These are phyloP conservation scores for Byssoonygena ceratinophila DNA, from an alignment of 2,329 filamentous ascomycete genomes.

Conservation along the genomic window DNA sequence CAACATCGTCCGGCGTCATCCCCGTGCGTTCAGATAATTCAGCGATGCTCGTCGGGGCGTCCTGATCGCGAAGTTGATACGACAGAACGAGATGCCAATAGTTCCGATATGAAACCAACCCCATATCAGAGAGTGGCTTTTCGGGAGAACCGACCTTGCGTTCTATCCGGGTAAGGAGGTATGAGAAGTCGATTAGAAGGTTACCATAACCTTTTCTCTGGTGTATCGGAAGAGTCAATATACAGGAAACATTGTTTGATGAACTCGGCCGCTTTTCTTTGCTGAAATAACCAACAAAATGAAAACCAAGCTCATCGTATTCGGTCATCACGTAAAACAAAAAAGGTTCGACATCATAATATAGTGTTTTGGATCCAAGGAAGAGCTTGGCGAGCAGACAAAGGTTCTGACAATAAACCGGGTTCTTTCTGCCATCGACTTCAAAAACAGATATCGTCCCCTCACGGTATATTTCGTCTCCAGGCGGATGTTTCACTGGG, in stretches of 20 bases:
- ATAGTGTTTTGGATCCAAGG: conserved; percentile 93
- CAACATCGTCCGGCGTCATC: conserved; percentile 91
- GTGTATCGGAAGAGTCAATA: conserved; percentile 88
- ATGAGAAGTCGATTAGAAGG: conserved; percentile 95
- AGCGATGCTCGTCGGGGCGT: conserved; percentile 45
- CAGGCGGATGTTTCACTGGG: conserved; percentile 88
- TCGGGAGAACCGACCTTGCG: conserved; percentile 91
- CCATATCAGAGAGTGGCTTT: conserved; percentile 96
- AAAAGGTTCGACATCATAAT: conserved; percentile 99
- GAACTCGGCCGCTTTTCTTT: conserved; percentile 94
- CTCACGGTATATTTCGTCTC: conserved; percentile 95
- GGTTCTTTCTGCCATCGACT: conserved; percentile 85
- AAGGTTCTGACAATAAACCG: conserved; percentile 92
- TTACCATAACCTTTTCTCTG: conserved; percentile 96
- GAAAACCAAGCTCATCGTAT: conserved; percentile 77
- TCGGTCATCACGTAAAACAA: conserved; percentile 97
- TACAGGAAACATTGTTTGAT: conserved; percentile 95
- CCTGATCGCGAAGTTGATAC: conserved; percentile 62
- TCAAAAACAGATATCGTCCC: conserved; percentile 92
- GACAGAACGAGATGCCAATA: conserved; percentile 92
- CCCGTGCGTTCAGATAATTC: conserved; percentile 70
- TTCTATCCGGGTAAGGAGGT: conserved; percentile 85
- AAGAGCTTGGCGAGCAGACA: conserved; percentile 94
- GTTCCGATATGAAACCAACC: conserved; percentile 88
- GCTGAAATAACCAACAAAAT: conserved; percentile 98